A percentile compares a stretch with the other conserved stretches of the same genome.
Conservation (phyloP, 345 rosid species). For the Rhodamnia rubescens region DNA sequence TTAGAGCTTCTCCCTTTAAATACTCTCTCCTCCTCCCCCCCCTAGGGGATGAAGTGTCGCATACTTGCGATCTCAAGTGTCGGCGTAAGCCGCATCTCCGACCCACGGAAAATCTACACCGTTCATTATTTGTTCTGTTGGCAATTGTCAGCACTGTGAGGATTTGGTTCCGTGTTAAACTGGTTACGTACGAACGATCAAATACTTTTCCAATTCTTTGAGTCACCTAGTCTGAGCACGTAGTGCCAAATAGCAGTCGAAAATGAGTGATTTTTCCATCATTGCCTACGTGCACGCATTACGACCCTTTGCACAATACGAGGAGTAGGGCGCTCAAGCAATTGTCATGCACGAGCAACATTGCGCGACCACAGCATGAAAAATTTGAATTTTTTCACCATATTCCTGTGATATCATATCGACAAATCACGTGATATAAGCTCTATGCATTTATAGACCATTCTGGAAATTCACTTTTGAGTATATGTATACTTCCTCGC, state of each 20-base stretch:
- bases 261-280: background rate
- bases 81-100: background rate
- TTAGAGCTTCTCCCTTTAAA: background rate
- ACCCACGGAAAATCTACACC: background rate
- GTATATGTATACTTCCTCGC: background rate
- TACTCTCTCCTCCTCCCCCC: background rate
- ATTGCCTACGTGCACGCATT: background rate
- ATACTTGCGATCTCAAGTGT: background rate
- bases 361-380: background rate
- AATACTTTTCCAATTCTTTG: background rate
- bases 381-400: background rate
- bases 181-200: background rate
- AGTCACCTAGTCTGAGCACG: background rate
- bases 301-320: background rate
- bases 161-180: no score
- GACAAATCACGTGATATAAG: background rate
- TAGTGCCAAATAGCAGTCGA: background rate
- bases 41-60: background rate
- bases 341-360: background rate
- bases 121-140: background rate
- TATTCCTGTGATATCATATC: background rate
- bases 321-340: background rate
- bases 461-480: background rate
- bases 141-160: no score
- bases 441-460: background rate